A percentile compares a stretch with the other conserved stretches of the same genome.
These are phyloP conservation scores for Violaceomyces palustris DNA, from an alignment of 1,284 basidiomycete genomes.

Conservation along the genomic window DNA sequence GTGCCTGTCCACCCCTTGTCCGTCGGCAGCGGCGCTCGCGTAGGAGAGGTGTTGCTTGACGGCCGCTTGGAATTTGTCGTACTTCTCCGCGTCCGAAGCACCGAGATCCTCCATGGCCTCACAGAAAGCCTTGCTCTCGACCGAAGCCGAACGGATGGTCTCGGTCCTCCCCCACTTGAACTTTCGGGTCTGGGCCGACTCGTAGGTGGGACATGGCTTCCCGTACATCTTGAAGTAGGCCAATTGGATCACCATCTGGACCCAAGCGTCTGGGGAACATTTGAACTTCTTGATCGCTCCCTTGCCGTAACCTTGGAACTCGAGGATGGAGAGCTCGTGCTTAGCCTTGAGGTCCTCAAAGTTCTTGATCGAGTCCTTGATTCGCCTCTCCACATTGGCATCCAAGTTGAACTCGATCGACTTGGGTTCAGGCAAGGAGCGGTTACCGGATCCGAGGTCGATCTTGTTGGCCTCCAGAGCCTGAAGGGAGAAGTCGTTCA, in stretches of 20 bases:
- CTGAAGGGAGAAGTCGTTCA: constrained; percentile 90
- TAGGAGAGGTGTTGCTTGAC: constrained; percentile 79
- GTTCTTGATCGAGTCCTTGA: constrained; percentile 61
- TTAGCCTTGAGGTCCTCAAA: constrained; percentile 72
- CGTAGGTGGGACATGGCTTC: constrained; percentile 79
- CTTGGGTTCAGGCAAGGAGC: constrained; percentile 60
- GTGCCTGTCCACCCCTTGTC: constrained; percentile 91
- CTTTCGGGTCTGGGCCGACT: constrained; percentile 89
- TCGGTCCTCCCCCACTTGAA: constrained; percentile 88
- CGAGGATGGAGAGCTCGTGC: constrained; percentile 76
- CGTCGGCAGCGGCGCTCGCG: constrained; percentile 83
- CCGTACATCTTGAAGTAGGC: constrained; percentile 80
- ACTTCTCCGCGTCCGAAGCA: constrained; percentile 61
- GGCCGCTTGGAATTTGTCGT: constrained; percentile 70
- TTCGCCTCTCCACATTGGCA: constrained; percentile 57
- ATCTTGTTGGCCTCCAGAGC: constrained; percentile 73
- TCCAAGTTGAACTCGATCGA: constrained; percentile 73
- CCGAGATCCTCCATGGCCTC: constrained; percentile 74
- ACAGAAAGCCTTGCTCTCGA: constrained; percentile 77
- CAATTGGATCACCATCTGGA: constrained; percentile 89
- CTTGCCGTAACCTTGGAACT: constrained; percentile 91
- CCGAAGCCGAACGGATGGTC: constrained; percentile 79
- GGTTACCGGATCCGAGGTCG: constrained; percentile 59
- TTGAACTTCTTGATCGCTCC: constrained; percentile 80
- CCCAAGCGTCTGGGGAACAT: constrained; percentile 87